Percentiles rank a stretch among this genome's conserved stretches.
These are phyloP conservation scores for Leccinum holopus DNA, from an alignment of 1,284 basidiomycete genomes.

Conservation along the genomic window DNA sequence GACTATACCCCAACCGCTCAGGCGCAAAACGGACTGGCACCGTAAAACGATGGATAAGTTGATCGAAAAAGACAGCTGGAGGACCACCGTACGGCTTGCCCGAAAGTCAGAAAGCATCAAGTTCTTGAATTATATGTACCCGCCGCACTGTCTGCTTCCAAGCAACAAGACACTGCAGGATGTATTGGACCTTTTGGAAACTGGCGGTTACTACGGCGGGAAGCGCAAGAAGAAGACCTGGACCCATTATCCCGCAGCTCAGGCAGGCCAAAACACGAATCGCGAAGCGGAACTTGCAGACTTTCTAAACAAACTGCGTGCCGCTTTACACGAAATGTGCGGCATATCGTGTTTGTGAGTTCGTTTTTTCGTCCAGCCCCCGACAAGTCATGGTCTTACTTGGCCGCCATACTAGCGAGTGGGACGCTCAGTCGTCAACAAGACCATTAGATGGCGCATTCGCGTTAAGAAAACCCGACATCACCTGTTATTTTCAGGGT, in stretches of 20 bases:
- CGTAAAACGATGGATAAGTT: not conserved
- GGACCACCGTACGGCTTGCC: not conserved
- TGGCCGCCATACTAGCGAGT: too few relatives aligned
- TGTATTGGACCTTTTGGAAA: not conserved
- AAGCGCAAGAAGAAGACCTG: not conserved
- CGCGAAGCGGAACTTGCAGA: too few relatives aligned
- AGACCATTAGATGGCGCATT: too few relatives aligned
- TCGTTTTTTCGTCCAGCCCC: too few relatives aligned
- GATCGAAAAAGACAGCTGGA: not conserved
- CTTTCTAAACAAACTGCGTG: too few relatives aligned
- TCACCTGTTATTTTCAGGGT: too few relatives aligned
- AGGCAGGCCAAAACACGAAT: too few relatives aligned
- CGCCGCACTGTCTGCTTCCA: not conserved
- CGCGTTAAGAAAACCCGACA: too few relatives aligned
- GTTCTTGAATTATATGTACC: not conserved
- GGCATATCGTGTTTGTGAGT: too few relatives aligned
- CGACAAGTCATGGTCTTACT: too few relatives aligned
- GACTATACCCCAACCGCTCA: not conserved
- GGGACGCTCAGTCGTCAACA: too few relatives aligned
- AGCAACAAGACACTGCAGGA: not conserved
- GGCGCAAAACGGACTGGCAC: not conserved
- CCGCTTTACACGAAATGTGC: too few relatives aligned
- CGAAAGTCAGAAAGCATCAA: not conserved
- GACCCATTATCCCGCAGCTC: not conserved
- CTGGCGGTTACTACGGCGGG: not conserved